phyloP scores from a whole-genome alignment of 2,329 filamentous ascomycete species.

The Ophiosphaerella korrae region DNA sequence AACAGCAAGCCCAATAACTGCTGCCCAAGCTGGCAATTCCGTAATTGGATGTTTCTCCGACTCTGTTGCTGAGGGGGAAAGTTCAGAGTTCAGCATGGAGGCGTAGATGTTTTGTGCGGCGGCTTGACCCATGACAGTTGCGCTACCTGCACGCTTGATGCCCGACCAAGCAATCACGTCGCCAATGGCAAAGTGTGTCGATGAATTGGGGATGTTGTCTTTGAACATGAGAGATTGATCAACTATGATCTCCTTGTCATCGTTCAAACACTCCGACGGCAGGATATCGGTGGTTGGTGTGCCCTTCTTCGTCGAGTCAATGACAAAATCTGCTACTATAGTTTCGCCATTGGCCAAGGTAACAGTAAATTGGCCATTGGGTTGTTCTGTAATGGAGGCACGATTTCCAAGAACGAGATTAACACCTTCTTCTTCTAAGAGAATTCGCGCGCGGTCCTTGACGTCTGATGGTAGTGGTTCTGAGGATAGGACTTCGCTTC shows the following conservation, averaged over 20 bases:
- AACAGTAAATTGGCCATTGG: conserved; percentile 48
- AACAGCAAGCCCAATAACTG: conserved; percentile 72
- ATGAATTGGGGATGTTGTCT: conserved; percentile 59
- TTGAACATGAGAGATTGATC: conserved; percentile 60
- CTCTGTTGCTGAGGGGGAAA: conserved; percentile 11
- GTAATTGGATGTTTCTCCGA: conserved; percentile 22
- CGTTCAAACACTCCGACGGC: conserved; percentile 62
- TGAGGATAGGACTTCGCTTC: conserved; percentile 70
- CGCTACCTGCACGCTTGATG: conserved; percentile 78
- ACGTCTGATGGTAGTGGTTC: conserved; percentile 74
- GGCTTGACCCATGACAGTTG: conserved; percentile 74
- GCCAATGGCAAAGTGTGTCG: conserved; percentile 70
- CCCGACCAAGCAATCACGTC: conserved; percentile 75
- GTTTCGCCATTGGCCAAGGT: conserved; percentile 50
- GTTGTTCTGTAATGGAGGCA: conserved; percentile 51
- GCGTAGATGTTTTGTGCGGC: conserved; percentile 63
- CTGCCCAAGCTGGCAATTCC: conserved; percentile 43
- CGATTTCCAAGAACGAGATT: conserved; percentile 67
- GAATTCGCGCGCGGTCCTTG: conserved; percentile 64
- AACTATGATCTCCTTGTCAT: conserved; percentile 70
- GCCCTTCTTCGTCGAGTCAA: conserved; percentile 71
- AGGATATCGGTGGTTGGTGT: conserved; percentile 68
- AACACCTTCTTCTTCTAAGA: conserved; percentile 67
- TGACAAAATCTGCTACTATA: conserved; percentile 67
- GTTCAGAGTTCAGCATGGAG: conserved; percentile 43